Conservation (phyloP, 176 grass and related monocot genomes). For the Secale cereale region DNA sequence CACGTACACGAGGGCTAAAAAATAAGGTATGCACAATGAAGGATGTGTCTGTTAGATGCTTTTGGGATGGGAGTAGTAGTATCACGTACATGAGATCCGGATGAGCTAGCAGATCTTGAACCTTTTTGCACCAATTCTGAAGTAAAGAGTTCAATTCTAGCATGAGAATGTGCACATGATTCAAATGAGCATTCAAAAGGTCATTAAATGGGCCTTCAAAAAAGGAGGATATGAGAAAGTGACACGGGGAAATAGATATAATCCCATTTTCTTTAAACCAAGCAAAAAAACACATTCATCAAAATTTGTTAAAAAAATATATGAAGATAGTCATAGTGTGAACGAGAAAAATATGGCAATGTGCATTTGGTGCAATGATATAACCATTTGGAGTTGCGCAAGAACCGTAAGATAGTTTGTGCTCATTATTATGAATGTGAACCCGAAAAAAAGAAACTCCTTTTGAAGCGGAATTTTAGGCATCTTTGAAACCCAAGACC, state of each 20-base stretch:
- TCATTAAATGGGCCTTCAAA: too few species aligned
- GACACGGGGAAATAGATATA: too few species aligned
- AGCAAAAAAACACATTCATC: too few species aligned
- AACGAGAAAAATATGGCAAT: too few species aligned
- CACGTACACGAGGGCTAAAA: background rate
- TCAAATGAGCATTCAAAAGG: background rate
- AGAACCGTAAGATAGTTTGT: background rate
- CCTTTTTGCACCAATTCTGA: background rate
- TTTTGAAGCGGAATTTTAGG: too few species aligned
- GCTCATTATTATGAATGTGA: background rate
- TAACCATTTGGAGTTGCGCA: background rate
- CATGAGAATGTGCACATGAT: background rate
- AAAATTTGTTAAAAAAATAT: too few species aligned
- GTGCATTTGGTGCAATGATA: background rate
- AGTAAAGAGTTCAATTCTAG: background rate
- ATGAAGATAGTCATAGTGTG: too few species aligned
- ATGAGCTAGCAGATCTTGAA: constrained; percentile 40
- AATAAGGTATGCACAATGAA: background rate
- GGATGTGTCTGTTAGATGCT: constrained; percentile 26
- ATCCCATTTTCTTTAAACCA: too few species aligned
- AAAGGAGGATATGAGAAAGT: too few species aligned
- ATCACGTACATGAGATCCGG: constrained; percentile 31
- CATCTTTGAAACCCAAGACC: too few species aligned
- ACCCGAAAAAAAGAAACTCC: too few species aligned
- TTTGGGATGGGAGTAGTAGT: constrained; percentile 23